Evolutionary conservation across 345 rosid species (phyloP).

Genomic region (Brassica carinata): DNA sequence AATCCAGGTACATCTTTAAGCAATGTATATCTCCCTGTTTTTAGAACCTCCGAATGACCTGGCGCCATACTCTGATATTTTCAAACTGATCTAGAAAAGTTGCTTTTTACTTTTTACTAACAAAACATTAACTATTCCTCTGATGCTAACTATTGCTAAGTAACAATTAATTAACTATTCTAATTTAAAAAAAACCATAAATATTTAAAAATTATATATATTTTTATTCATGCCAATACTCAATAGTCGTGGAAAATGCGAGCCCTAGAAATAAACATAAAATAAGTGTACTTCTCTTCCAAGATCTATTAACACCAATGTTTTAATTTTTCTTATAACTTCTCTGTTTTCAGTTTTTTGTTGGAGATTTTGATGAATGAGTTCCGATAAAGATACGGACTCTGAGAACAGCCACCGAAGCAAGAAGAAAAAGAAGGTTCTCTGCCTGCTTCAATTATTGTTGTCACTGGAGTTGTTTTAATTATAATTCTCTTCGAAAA

Average conservation of each 20-base stretch:
- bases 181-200: background rate
- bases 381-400: constrained; percentile 34
- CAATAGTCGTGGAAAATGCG: constrained; percentile 15
- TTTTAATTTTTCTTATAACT: background rate
- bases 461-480: background rate
- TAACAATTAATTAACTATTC: background rate
- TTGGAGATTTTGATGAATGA: constrained; percentile 35
- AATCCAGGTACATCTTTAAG: background rate
- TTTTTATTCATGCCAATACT: background rate
- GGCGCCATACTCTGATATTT: constrained; percentile 70
- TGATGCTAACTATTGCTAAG: background rate
- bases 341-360: constrained; percentile 11
- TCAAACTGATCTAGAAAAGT: constrained; percentile 40
- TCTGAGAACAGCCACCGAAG: constrained; percentile 47
- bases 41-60: constrained; percentile 51
- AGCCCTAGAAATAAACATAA: constrained; percentile 14
- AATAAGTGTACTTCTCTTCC: constrained; percentile 17
- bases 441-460: background rate
- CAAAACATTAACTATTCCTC: background rate
- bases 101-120: too few relatives aligned
- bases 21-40: background rate
- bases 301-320: constrained; percentile 36
- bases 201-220: background rate
- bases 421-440: constrained; percentile 72
- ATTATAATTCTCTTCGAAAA: background rate